phyloP scores from a whole-genome alignment of 2,329 filamentous ascomycete species.

The Penicillium sp. region DNA sequence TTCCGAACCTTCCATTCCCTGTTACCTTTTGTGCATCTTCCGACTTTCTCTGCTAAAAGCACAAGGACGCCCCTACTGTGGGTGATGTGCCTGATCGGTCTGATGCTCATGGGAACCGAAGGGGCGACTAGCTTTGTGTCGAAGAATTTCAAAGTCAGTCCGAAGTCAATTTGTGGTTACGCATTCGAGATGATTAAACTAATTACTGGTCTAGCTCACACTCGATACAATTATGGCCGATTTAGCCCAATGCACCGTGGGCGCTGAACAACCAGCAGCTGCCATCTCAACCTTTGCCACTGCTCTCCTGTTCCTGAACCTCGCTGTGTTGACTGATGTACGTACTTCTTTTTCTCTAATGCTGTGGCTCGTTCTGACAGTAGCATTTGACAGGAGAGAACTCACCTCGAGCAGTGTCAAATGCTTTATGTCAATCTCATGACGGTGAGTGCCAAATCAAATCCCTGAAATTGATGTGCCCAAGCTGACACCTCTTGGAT shows the following conservation, averaged over 20 bases:
- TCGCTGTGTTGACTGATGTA: slow-evolving; percentile 46
- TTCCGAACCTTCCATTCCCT: slow-evolving; percentile 50
- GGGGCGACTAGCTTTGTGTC: slow-evolving; percentile 47
- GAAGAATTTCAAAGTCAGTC: slow-evolving; percentile 34
- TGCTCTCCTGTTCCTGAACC: slow-evolving; percentile 44
- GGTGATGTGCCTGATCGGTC: slow-evolving; percentile 49
- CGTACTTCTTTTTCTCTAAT: background rate
- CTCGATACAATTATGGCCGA: slow-evolving; percentile 40
- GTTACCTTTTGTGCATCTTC: slow-evolving; percentile 49
- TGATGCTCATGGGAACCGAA: slow-evolving; percentile 48
- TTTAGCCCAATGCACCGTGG: slow-evolving; percentile 39
- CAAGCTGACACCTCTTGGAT: no score
- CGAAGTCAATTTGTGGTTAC: background rate
- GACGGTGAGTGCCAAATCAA: slow-evolving; percentile 23
- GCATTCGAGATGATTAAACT: slow-evolving; percentile 3
- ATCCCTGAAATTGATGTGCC: no score
- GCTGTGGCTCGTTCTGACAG: background rate
- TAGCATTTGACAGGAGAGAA: slow-evolving; percentile 30
- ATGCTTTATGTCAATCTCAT: slow-evolving; percentile 49
- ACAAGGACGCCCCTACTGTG: slow-evolving; percentile 44
- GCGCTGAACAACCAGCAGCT: slow-evolving; percentile 34
- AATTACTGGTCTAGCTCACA: slow-evolving; percentile 15
- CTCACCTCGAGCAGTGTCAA: slow-evolving; percentile 44
- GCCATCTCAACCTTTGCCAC: slow-evolving; percentile 46
- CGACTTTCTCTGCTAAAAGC: slow-evolving; percentile 48